Evolutionary conservation across 257 asterid species (phyloP).

Genomic region (Nicotiana knightiana): DNA sequence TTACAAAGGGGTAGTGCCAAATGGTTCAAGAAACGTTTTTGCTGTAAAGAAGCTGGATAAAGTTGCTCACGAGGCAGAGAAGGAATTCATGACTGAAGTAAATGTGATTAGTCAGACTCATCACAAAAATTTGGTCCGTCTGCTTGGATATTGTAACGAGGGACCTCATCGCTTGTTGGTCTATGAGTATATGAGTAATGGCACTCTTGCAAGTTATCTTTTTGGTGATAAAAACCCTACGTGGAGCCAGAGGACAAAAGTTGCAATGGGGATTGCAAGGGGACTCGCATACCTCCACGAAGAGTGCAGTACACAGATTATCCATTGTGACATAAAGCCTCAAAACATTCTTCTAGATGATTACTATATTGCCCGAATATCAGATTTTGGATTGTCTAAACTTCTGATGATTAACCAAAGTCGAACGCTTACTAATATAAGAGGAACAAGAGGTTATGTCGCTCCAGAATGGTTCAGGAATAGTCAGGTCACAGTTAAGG

Average conservation of each 20-base stretch:
- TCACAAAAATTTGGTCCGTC: constrained; percentile 53
- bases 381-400: constrained; percentile 39
- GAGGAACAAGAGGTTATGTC: constrained; percentile 39
- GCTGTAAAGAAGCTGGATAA: constrained; percentile 55
- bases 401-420: constrained; percentile 30
- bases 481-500: constrained; percentile 23
- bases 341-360: constrained; percentile 43
- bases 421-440: constrained; percentile 16
- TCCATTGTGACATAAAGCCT: constrained; percentile 58
- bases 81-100: constrained; percentile 55
- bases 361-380: constrained; percentile 18
- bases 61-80: constrained; percentile 39
- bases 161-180: constrained; percentile 39
- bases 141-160: constrained; percentile 50
- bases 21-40: constrained; percentile 2
- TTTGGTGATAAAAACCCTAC: constrained; percentile 28
- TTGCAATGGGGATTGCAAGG: constrained; percentile 37
- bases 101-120: constrained; percentile 46
- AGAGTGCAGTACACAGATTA: constrained; percentile 47
- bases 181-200: constrained; percentile 46
- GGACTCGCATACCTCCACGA: constrained; percentile 52
- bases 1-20: constrained; percentile 36
- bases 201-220: constrained; percentile 32
- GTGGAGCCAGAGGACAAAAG: constrained; percentile 40
- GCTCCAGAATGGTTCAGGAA: constrained; percentile 41